These are phyloP conservation scores for Eurotiales sp. DNA, from an alignment of 2,329 filamentous ascomycete species.

Conservation along the genomic window DNA sequence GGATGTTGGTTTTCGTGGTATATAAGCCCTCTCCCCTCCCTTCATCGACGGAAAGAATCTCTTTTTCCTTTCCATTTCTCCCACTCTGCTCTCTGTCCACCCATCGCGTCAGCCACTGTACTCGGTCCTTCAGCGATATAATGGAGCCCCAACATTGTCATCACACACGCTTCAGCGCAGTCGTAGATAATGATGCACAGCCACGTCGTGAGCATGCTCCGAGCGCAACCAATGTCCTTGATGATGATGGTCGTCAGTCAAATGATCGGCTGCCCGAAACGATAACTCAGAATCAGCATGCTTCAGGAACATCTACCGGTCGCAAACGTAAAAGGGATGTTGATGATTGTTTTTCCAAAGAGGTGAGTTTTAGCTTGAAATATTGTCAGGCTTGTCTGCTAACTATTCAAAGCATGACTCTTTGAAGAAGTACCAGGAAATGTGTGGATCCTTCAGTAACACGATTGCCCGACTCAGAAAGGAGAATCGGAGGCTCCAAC, in stretches of 20 bases:
- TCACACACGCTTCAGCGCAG: neutral
- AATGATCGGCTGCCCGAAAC: neutral
- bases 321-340: constrained; percentile 1
- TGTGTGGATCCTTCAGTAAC: neutral
- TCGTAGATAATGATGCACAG: constrained; percentile 1
- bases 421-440: neutral
- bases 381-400: neutral
- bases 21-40: no score
- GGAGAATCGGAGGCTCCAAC: no score
- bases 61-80: no score
- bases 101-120: no score
- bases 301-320: neutral
- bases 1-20: no score
- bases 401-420: no score
- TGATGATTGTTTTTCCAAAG: neutral
- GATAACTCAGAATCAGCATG: neutral
- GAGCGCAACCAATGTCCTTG: neutral
- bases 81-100: no score
- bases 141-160: no score
- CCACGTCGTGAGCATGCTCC: neutral
- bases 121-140: no score
- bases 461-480: neutral
- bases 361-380: neutral
- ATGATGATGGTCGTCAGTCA: neutral
- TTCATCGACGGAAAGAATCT: no score